Evolutionary conservation across 345 rosid species (phyloP), one percentile per base, ranked within the genome.

Genomic region (Gossypium herbaceum): DNA sequence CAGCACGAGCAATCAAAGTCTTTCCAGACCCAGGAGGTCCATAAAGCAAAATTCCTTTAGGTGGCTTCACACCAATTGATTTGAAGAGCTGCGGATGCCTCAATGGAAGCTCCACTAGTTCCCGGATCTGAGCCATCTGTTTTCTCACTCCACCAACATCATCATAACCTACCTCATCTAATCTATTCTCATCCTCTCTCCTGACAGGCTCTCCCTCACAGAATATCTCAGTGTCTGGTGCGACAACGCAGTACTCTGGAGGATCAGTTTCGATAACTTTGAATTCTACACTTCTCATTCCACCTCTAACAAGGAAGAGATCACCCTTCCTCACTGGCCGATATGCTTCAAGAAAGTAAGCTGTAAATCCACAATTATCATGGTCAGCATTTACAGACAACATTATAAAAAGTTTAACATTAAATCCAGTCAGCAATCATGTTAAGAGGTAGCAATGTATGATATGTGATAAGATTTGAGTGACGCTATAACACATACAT

Each of bases 71-170:
- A 82, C 98, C 98, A 81, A 94, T 94, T 3, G 98, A 94, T 76
- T 94, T 94, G 74, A 94, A 94, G 7, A 94, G 87, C 73, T 92
- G 98, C 6, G 98, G 98, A 76, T 94, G 98, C 83, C 98, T 89
- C 75, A 94, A 68, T 15, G 98, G 98, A 72, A 94, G 92, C 82
- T 94, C 98, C 74, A 94, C 98, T 50, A 91, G 76, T 78, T 94
- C 97, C 67, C 98, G 82, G 80, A 94, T 94, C 85, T 92, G 98
- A 79, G 98, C 98, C 98, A 94, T 94, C 67, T 94, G 98, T 77
- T 92, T 94, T 78, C 98, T 94, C 39, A 94, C 98, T 67, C 98
- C 98, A 74, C 98, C 98, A 84, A 94, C 98, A 84, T 94, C 97
- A 77, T 94, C 98, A 79, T 92, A 94, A 61, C 98, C 98, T 13